These are phyloP conservation scores for Pleurotus salmoneostramineus DNA, from an alignment of 768 basidiomycete genomes.

Conservation along the genomic window DNA sequence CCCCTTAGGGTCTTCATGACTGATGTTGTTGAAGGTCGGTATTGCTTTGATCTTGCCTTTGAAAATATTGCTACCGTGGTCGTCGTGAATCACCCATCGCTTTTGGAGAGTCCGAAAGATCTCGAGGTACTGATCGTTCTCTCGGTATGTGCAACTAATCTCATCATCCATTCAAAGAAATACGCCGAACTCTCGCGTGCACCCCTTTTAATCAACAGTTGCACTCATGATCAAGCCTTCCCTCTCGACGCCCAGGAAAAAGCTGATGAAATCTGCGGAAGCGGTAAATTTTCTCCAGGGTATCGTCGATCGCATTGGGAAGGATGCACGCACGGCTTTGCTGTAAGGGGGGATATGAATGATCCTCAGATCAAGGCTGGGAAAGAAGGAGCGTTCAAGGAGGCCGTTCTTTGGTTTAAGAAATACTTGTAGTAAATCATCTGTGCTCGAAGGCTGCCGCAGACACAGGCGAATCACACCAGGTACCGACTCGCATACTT, in stretches of 20 bases:
- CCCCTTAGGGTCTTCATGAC: constrained; percentile 13
- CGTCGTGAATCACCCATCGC: constrained; percentile 57
- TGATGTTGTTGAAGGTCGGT: constrained; percentile 16
- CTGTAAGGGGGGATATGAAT: constrained; percentile 34
- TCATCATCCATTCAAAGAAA: constrained; percentile 38
- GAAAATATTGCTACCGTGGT: constrained; percentile 44
- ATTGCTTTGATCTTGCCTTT: constrained; percentile 58
- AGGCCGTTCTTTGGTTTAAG: constrained; percentile 42
- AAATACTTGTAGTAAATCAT: constrained; percentile 16
- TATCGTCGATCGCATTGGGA: constrained; percentile 39
- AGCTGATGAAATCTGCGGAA: constrained; percentile 48
- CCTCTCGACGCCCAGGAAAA: constrained; percentile 35
- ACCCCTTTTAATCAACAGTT: constrained; percentile 67
- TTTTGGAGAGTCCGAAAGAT: constrained; percentile 53
- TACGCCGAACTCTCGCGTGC: constrained; percentile 39
- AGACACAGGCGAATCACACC: no score
- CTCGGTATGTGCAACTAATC: constrained; percentile 27
- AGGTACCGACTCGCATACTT: no score
- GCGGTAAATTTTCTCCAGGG: constrained; percentile 38
- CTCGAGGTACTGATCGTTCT: constrained; percentile 40
- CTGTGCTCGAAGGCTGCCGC: no score
- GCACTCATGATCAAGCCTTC: constrained; percentile 49
- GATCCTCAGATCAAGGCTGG: constrained; percentile 45
- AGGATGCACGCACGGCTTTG: constrained; percentile 35
- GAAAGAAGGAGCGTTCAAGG: constrained; percentile 52